phyloP scores from a whole-genome alignment of 2,329 filamentous ascomycete genomes.

The Arachnopeziza araneosa region DNA sequence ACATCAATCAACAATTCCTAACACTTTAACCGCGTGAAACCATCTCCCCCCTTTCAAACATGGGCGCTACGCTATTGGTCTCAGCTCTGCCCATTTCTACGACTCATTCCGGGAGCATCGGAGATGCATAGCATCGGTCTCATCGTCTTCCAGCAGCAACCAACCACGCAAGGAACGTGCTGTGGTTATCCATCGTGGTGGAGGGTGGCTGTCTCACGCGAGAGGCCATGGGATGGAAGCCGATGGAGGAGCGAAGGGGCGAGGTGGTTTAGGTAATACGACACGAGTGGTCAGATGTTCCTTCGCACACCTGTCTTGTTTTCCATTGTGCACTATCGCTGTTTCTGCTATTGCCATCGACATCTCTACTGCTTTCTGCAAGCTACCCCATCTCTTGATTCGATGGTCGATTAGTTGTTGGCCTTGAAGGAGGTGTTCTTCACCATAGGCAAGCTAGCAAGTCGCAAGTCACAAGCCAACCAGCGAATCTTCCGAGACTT shows the following conservation, averaged over 20 bases:
- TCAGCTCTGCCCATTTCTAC: not conserved
- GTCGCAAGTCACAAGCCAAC: not conserved
- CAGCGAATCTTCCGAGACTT: not conserved
- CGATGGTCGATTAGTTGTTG: not conserved
- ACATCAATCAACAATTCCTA: not conserved
- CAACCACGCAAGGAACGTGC: not conserved
- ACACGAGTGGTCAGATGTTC: not conserved
- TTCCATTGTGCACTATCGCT: too few species aligned
- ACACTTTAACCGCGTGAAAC: not conserved
- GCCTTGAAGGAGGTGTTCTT: not conserved
- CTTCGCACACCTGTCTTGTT: too few species aligned
- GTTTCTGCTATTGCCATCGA: not conserved
- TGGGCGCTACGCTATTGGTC: not conserved
- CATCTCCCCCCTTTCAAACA: not conserved
- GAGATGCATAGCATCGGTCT: too few species aligned
- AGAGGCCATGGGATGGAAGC: not conserved
- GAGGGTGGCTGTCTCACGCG: not conserved
- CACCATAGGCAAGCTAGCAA: not conserved
- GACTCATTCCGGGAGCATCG: too few species aligned
- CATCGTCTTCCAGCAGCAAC: not conserved
- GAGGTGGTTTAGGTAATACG: not conserved
- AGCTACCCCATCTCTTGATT: not conserved
- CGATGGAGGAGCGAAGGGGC: not conserved
- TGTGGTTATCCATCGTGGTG: not conserved
- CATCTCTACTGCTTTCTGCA: not conserved